Conservation (phyloP, 495 filamentous ascomycete genomes). For the Staphylotrichum longicolle region DNA sequence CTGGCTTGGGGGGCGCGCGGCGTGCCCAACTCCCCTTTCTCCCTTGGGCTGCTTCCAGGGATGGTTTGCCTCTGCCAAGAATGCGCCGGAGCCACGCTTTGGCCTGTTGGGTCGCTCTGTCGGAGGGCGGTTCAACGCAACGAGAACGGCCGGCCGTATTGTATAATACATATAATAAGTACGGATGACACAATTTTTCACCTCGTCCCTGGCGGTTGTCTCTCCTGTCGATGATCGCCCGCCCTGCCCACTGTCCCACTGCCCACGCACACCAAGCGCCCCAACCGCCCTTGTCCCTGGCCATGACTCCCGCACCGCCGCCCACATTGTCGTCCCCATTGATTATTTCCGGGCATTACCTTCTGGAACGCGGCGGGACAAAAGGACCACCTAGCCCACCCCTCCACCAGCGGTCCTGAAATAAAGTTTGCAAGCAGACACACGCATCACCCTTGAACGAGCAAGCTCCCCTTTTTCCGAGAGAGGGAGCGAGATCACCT, state of each 20-base stretch:
- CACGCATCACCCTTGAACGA: conserved; percentile 8
- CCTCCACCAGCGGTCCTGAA: conserved; percentile 13
- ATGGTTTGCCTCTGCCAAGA: conserved; percentile 14
- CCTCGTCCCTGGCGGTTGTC: too few species aligned
- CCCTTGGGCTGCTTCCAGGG: not conserved
- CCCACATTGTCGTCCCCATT: conserved; percentile 26
- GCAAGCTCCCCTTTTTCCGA: not conserved
- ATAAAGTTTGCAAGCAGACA: conserved; percentile 19
- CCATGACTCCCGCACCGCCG: conserved; percentile 27
- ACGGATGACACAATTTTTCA: conserved; percentile 19
- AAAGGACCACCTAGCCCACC: conserved; percentile 14
- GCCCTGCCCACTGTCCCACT: not conserved
- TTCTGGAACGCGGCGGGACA: conserved; percentile 33
- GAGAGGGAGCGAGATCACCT: too few species aligned
- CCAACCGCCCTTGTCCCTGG: conserved; percentile 24
- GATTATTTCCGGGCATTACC: conserved; percentile 34
- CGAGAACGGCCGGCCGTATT: not conserved
- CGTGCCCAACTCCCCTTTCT: not conserved
- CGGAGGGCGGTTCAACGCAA: too few species aligned
- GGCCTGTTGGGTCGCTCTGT: not conserved
- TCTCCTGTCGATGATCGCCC: too few species aligned
- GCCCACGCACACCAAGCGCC: conserved; percentile 4
- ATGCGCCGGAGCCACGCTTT: not conserved
- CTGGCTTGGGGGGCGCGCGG: not conserved
- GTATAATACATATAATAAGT: conserved; percentile 9